Percentiles rank a stretch among this genome's conserved stretches.
Evolutionary conservation across 148 eudicot species (phyloP).

Genomic region (Beta vulgaris): DNA sequence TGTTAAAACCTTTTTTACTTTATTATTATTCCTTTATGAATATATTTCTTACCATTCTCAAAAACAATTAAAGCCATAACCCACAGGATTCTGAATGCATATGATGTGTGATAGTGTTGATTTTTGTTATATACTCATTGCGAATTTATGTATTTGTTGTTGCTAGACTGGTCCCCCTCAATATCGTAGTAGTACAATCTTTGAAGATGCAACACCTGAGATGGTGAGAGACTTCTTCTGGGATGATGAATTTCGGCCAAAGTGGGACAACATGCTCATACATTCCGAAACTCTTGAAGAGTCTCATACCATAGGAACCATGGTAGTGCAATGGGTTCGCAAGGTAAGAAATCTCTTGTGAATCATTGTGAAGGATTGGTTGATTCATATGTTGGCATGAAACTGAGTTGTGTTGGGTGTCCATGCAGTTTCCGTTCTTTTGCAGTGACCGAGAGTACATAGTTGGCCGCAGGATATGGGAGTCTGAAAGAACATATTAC

Average conservation of each 20-base stretch:
- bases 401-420: constrained; percentile 15
- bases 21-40: too few species aligned
- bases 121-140: background rate
- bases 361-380: background rate
- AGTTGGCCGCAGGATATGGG: constrained; percentile 92
- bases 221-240: constrained; percentile 92
- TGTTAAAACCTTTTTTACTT: too few species aligned
- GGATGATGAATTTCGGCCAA: constrained; percentile 86
- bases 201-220: constrained; percentile 93
- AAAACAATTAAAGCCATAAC: too few species aligned
- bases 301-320: constrained; percentile 74
- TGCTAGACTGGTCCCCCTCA: constrained; percentile 92
- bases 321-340: constrained; percentile 87
- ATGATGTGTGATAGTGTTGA: constrained; percentile 5
- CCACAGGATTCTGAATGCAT: background rate
- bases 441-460: constrained; percentile 96
- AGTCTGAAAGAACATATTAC: constrained; percentile 69
- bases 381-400: background rate
- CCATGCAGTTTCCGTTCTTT: constrained; percentile 88
- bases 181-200: constrained; percentile 83
- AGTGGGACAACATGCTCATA: constrained; percentile 91
- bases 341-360: constrained; percentile 45
- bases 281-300: constrained; percentile 59
- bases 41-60: too few species aligned
- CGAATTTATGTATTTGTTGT: constrained; percentile 5